A percentile compares a stretch with the other conserved stretches of the same genome.
phyloP scores from a whole-genome alignment of 1,139 yeast species.

The Pichia sp. region DNA sequence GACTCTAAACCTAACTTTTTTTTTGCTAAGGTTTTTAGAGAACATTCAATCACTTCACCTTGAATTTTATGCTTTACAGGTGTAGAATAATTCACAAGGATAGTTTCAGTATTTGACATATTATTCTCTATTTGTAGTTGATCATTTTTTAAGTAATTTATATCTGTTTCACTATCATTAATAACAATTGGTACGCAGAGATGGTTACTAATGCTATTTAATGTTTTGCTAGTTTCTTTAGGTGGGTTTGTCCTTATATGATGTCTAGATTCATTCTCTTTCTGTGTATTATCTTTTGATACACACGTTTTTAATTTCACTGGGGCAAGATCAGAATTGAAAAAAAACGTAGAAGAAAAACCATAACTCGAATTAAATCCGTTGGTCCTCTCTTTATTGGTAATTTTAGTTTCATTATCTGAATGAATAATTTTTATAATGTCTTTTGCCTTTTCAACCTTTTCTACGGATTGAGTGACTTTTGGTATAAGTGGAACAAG shows the following conservation, averaged over 20 bases:
- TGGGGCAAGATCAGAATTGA: not conserved
- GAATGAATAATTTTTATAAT: no score
- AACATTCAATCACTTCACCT: not conserved
- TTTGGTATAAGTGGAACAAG: not conserved
- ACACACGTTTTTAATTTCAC: not conserved
- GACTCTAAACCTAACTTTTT: not conserved
- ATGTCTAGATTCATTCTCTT: not conserved
- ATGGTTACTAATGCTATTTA: not conserved
- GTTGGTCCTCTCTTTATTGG: not conserved
- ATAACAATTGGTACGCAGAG: not conserved
- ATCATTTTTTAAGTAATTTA: not conserved
- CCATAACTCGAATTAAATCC: not conserved
- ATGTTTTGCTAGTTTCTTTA: no score
- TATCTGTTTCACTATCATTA: not conserved
- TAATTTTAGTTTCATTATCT: not conserved
- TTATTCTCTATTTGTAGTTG: not conserved
- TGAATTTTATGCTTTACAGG: not conserved
- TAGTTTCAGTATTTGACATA: not conserved
- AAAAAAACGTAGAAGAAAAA: not conserved
- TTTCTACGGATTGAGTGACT: no score
- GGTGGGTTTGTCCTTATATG: no score
- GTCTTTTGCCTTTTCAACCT: no score
- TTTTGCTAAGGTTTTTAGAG: not conserved
- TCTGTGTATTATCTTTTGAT: not conserved
- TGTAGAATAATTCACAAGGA: not conserved